These are phyloP conservation scores for Globisporangium acanthophoron DNA, from an alignment of 352 stramenopile genomes.

Conservation along the genomic window DNA sequence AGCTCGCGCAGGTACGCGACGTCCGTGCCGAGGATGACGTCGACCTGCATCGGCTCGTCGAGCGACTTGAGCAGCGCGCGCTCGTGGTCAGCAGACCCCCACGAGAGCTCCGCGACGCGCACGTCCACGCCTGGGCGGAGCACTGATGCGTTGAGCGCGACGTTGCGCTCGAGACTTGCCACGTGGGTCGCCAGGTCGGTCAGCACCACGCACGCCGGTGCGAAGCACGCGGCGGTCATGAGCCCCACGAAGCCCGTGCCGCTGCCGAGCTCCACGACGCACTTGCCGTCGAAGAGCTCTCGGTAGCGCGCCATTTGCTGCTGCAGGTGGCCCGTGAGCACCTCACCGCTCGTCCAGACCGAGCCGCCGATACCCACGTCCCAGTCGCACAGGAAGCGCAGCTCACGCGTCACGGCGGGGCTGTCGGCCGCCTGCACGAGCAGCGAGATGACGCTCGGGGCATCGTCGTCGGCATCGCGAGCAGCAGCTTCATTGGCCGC, in stretches of 20 bases:
- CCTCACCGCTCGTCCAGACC: slow-evolving; percentile 77
- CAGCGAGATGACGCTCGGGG: slow-evolving; percentile 31
- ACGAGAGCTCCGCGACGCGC: slow-evolving; percentile 49
- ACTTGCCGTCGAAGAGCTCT: slow-evolving; percentile 48
- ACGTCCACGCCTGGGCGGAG: slow-evolving; percentile 34
- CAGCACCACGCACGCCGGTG: slow-evolving; percentile 47
- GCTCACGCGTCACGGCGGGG: slow-evolving; percentile 15
- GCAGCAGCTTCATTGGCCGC: no score
- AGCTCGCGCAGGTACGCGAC: slow-evolving; percentile 72
- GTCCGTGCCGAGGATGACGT: slow-evolving; percentile 79
- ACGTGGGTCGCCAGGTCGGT: slow-evolving; percentile 66
- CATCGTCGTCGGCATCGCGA: neutral
- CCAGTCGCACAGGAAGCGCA: slow-evolving; percentile 79
- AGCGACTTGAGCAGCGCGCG: slow-evolving; percentile 24
- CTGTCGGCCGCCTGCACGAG: slow-evolving; percentile 34
- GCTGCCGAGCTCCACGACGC: slow-evolving; percentile 70
- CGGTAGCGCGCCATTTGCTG: slow-evolving; percentile 40
- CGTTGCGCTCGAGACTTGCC: slow-evolving; percentile 51
- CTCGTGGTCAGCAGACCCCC: slow-evolving; percentile 43
- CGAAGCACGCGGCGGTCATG: slow-evolving; percentile 55
- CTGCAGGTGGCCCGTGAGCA: slow-evolving; percentile 60
- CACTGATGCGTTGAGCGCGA: slow-evolving; percentile 33
- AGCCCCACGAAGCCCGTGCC: slow-evolving; percentile 75
- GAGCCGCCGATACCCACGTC: slow-evolving; percentile 76
- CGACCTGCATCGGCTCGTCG: slow-evolving; percentile 22